Evolutionary conservation across 495 filamentous ascomycete genomes (phyloP).

Genomic region (Trichoderma virens): DNA sequence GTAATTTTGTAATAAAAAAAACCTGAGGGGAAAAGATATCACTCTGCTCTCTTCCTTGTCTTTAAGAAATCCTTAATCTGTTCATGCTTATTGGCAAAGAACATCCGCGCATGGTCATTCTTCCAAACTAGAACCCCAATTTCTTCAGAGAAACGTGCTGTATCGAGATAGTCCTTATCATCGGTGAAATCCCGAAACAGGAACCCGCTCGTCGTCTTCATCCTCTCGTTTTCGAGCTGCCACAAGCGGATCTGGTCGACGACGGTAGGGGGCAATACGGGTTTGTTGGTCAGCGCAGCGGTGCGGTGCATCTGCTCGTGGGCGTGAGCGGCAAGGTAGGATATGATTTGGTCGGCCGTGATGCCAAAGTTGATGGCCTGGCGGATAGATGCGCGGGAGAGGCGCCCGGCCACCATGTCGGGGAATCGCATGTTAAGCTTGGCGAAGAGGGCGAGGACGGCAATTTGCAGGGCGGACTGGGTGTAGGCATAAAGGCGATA

Average conservation of each 20-base stretch:
- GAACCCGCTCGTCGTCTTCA: conserved; percentile 72
- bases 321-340: conserved; percentile 78
- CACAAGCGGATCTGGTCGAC: conserved; percentile 96
- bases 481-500: conserved; percentile 98
- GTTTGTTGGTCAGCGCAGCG: conserved; percentile 43
- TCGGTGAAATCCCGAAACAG: conserved; percentile 83
- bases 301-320: conserved; percentile 83
- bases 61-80: conserved; percentile 74
- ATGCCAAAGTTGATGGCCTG: conserved; percentile 84
- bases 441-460: conserved; percentile 84
- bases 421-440: conserved; percentile 80
- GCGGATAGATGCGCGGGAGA: conserved; percentile 79
- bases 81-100: conserved; percentile 82
- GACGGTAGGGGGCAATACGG: conserved; percentile 84
- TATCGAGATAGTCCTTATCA: conserved; percentile 65
- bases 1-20: background rate
- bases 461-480: conserved; percentile 82
- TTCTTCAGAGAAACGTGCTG: conserved; percentile 74
- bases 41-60: conserved; percentile 45
- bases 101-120: conserved; percentile 65
- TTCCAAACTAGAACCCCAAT: conserved; percentile 90
- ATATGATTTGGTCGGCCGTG: conserved; percentile 88
- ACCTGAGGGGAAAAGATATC: background rate
- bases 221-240: conserved; percentile 94
- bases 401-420: conserved; percentile 81